Conservation (phyloP, 176 grass and related monocot genomes). For the Lolium perenne region DNA sequence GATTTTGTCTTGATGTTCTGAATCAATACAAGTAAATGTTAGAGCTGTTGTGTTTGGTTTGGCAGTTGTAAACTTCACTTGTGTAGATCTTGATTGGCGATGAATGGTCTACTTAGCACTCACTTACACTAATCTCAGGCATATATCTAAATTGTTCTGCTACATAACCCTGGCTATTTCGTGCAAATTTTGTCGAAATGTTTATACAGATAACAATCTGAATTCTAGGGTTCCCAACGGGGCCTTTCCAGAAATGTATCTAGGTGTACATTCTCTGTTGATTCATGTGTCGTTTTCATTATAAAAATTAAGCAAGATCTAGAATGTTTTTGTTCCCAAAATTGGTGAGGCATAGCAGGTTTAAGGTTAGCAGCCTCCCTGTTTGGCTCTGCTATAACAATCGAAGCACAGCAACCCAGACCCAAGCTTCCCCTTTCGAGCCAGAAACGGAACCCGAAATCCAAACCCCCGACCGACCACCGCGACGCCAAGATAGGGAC, state of each 20-base stretch:
- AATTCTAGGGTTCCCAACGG: neutral
- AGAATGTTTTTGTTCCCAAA: neutral
- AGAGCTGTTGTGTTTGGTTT: neutral
- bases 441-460: slow-evolving; percentile 31
- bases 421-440: neutral
- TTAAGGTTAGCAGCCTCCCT: neutral
- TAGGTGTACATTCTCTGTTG: neutral
- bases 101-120: neutral
- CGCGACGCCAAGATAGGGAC: slow-evolving; percentile 57
- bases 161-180: neutral
- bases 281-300: neutral
- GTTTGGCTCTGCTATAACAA: neutral
- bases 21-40: neutral
- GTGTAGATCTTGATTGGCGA: neutral
- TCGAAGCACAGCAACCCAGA: neutral
- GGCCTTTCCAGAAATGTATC: neutral
- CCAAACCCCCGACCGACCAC: slow-evolving; percentile 25
- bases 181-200: neutral
- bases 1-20: neutral
- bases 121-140: neutral
- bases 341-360: neutral
- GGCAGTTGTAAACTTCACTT: neutral
- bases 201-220: neutral
- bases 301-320: neutral
- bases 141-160: neutral